Evolutionary conservation across 306 rosid genomes (phyloP).

Genomic region (Morella rubra): DNA sequence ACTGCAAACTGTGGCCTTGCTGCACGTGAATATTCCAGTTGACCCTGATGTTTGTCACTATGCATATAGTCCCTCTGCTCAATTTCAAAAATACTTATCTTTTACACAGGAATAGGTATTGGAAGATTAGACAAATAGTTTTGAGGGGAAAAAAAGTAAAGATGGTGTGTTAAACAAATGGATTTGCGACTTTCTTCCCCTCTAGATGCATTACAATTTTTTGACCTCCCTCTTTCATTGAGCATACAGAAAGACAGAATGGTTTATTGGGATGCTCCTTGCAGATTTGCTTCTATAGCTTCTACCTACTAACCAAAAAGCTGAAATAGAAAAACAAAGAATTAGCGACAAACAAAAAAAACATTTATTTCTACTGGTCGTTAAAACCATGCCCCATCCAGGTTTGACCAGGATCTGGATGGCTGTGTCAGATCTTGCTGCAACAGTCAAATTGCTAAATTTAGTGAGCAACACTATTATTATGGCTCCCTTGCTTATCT

Average conservation of each 20-base stretch:
- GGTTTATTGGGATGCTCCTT: background rate
- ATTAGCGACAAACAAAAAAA: too few relatives aligned
- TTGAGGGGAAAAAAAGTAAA: background rate
- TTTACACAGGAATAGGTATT: background rate
- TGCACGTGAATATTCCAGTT: background rate
- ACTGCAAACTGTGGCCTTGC: background rate
- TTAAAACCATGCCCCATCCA: background rate
- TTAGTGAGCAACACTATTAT: background rate
- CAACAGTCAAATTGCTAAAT: background rate
- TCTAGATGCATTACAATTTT: background rate
- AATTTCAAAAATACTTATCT: background rate
- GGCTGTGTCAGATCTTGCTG: background rate
- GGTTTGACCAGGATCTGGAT: too few relatives aligned
- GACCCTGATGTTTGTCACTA: background rate
- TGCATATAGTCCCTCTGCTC: background rate
- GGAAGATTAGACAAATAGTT: background rate
- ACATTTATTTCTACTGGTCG: background rate
- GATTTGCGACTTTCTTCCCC: background rate
- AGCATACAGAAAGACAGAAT: background rate
- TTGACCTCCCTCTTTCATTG: background rate
- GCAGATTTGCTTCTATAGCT: background rate
- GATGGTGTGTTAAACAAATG: background rate
- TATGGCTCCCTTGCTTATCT: background rate
- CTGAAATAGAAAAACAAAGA: too few relatives aligned
- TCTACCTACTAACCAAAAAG: too few relatives aligned